Evolutionary conservation across 2,329 filamentous ascomycete genomes (phyloP), one percentile per base, ranked within the genome.

Genomic region (Dactylonectria macrodidyma): DNA sequence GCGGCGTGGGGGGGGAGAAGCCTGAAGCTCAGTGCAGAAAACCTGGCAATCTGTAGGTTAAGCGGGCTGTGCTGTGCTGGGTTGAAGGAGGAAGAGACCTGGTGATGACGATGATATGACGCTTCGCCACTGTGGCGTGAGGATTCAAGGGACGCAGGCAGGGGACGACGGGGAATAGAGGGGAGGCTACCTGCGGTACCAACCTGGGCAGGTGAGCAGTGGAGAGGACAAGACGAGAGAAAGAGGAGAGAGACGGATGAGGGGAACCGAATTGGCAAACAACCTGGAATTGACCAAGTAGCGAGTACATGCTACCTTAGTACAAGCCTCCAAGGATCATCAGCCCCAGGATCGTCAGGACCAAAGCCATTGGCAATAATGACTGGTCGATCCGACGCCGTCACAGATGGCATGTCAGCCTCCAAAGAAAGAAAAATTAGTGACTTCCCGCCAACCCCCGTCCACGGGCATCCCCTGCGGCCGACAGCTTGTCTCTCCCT

Each of bases 321-420:
- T 19, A 19, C 26, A 30, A 1, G 26, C 26, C n/a, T 44, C 41
- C 36, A 5, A 10, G 36, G 36, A 30, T 30, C 26, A 5, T 30
- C 51, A 48, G 50, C 47, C 41, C 59, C 19, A 52, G 47, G 59
- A 66, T 66, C 59, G 34, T 44, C 59, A 66, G 47, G 59, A 59
- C 26, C 26, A 30, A 46, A 48, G 36, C 30, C 36, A 59, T 54
- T 59, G 52, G 19, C n/a, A 62, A 58, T 41, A 47, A 22, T 58
- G 47, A 62, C 46, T 58, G 59, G 52, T 62, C 52, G 60, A 66
- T 51, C 26, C 48, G 26, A 44, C 44, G 26, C 30, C 33, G 41
- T 59, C 57, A n/a, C 24, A 14, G 19, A 19, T 12, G n/a, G 44
- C 26, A 34, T 50, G 51, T 41, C 59, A 62, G 59, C 59, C 59